Base-by-base conservation (phyloP, 2,329 filamentous ascomycete genomes). In the Colletotrichum sp. region DNA sequence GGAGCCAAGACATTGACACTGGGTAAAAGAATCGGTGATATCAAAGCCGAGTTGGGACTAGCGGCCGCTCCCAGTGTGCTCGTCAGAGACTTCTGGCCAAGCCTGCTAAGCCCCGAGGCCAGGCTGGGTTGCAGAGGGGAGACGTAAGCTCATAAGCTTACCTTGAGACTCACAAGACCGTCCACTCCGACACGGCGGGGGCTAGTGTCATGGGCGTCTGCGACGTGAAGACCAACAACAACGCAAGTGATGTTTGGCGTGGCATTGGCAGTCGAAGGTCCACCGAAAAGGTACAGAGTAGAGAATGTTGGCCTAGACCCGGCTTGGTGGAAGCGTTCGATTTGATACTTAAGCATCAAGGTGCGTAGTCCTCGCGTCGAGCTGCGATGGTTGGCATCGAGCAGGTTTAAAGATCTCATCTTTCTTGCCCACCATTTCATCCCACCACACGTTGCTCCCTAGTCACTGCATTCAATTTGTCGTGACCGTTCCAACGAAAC, bases 101-200 rank as follows among this genome's bases (percentile, higher is more conserved):
- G 74, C 49, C 39, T 44, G 49, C 74, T 69, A 49, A 44, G 70
- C 64, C 63, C 71, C 49, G 18, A 65, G 49, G 64, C 26, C 65
- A 59, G 44, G 60, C 70, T 64, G 49, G 64, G 60, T 69, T 36
- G 74, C 59, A 60, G 59, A 39, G 52, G 55, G 64, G 64, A 65
- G 74, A 76, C 70, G 74, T 69, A 74, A 69, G 70, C 74, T 76
- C 65, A 74, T 74, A 74, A 74, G 74, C 74, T 76, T 74, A 76
- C 71, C 55, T 60, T 44, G 34, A 67, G 63, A 60, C 52, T 60
- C n/a, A 36, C 59, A 65, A 66, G 60, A 24, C 68, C 39, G 21
- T 75, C 15, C 24, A 15, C 30, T 60, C 36, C 60, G 72, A n/a
- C 63, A 60, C 18, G 52, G 55, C 36, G 55, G 67, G 59, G 55